Base-by-base conservation (phyloP, 768 basidiomycete species). In the Naganishia kalamii region DNA sequence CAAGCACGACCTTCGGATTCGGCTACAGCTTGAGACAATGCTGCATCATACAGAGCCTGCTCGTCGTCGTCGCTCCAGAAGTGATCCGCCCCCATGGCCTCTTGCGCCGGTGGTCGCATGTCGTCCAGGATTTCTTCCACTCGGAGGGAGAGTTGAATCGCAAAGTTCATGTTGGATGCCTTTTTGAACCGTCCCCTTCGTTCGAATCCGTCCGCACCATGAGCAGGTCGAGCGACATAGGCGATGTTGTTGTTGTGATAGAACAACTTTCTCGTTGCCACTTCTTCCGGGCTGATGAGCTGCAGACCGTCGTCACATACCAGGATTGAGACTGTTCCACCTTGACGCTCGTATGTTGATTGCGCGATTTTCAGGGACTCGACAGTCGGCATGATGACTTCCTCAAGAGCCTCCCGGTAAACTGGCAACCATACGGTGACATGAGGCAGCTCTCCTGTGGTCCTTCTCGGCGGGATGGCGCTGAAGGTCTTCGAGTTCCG, bases 171-270 rank as follows among this genome's bases (percentile, higher is more conserved):
- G 78, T 94, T 94, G n/a, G 86, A 87, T 0, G 90, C 90, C 79
- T 94, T 94, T 81, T 94, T 94, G 83, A 94, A 94, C 25, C 89
- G 84, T 46, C 90, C 90, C 30, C 88, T 87, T 50, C 90, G 87
- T 66, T 87, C 83, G 81, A 84, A 89, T 0, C 87, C 88, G 73
- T 85, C 85, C 8, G 17, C 37, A 41, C 83, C 83, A 75, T 90
- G 89, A 63, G 82, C 81, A 1, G 89, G 89, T 44, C 90, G 85
- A 29, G 90, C 88, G 67, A 90, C 86, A 84, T 87, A 91, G 17
- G 87, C 89, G 68, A 90, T 87, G 72, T 85, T 82, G 68, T 85
- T 83, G 11, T 80, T 80, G 7, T 82, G 82, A 71, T 92, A 92
- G 80, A 88, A 91, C 29, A 80, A 77, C 57, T 87, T 84, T 46